Percentiles rank a stretch among this genome's conserved stretches.
These are phyloP conservation scores for Hemerocallis citrina DNA, from an alignment of 106 monocot species.

Conservation along the genomic window DNA sequence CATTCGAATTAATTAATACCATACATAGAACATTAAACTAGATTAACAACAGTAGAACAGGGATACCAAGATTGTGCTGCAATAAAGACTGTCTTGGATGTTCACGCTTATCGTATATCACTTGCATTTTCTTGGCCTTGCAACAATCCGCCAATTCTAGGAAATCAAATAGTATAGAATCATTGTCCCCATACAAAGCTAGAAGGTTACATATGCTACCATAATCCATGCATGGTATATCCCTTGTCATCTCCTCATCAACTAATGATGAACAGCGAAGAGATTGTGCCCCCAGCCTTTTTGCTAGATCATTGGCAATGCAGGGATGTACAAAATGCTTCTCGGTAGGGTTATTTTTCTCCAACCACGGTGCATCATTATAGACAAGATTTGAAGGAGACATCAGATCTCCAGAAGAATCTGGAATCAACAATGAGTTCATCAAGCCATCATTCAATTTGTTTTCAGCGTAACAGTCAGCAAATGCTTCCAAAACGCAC, in stretches of 20 bases:
- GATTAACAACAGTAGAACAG: not conserved
- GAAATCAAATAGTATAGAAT: constrained; percentile 77
- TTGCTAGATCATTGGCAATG: constrained; percentile 78
- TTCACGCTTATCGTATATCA: constrained; percentile 92
- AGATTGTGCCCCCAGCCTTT: constrained; percentile 70
- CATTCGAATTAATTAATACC: not conserved
- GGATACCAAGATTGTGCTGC: constrained; percentile 89
- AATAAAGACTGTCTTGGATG: constrained; percentile 86
- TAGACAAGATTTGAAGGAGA: constrained; percentile 59
- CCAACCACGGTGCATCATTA: constrained; percentile 98
- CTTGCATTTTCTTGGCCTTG: constrained; percentile 68
- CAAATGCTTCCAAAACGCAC: constrained; percentile 80
- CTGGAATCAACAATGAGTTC: constrained; percentile 72
- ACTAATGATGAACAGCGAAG: constrained; percentile 65
- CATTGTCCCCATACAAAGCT: constrained; percentile 68
- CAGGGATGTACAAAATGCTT: constrained; percentile 65
- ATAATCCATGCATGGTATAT: constrained; percentile 88
- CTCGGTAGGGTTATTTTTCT: constrained; percentile 25
- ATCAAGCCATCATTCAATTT: constrained; percentile 29
- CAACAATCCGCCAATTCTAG: constrained; percentile 85
- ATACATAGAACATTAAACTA: not conserved
- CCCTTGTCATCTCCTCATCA: constrained; percentile 61
- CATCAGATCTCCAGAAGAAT: constrained; percentile 59
- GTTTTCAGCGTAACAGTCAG: constrained; percentile 45
- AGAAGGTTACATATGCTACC: constrained; percentile 68